phyloP scores from a whole-genome alignment of 2,329 filamentous ascomycete species.

The Pseudopyricularia javanii region DNA sequence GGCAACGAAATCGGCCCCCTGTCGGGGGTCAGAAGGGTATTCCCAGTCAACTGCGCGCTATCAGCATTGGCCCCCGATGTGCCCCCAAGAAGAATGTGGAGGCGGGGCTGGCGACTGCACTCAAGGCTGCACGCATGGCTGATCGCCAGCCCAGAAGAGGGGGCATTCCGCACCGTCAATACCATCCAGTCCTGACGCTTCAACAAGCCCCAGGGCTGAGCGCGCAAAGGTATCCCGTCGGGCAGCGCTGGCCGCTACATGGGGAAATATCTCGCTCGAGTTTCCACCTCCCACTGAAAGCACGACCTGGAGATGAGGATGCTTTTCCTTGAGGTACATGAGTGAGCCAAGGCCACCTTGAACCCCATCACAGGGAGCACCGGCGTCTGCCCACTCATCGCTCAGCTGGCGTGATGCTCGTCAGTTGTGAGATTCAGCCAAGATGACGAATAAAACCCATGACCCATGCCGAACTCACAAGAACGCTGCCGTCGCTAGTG shows the following conservation, averaged over 20 bases:
- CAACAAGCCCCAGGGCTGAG: slow-evolving; percentile 53
- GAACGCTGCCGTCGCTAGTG: slow-evolving; percentile 58
- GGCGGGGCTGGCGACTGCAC: neutral
- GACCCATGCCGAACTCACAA: slow-evolving; percentile 42
- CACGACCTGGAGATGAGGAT: slow-evolving; percentile 61
- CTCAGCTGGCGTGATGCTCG: slow-evolving; percentile 42
- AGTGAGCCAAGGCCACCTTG: slow-evolving; percentile 63
- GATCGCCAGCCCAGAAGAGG: neutral
- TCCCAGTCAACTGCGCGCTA: slow-evolving; percentile 61
- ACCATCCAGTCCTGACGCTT: slow-evolving; percentile 59
- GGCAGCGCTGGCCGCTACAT: slow-evolving; percentile 48
- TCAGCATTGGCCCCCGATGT: slow-evolving; percentile 4
- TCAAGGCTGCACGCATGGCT: neutral
- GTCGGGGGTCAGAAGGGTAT: slow-evolving; percentile 52
- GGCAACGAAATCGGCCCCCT: slow-evolving; percentile 59
- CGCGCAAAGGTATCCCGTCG: slow-evolving; percentile 58
- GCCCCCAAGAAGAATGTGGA: neutral
- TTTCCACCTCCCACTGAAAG: slow-evolving; percentile 62
- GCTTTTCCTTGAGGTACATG: slow-evolving; percentile 57
- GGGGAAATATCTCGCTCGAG: slow-evolving; percentile 54
- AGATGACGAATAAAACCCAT: no score
- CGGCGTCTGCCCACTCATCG: slow-evolving; percentile 66
- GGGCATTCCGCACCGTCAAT: slow-evolving; percentile 54
- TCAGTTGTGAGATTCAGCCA: neutral
- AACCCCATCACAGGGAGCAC: slow-evolving; percentile 60